Base-by-base conservation (phyloP, 768 basidiomycete genomes). In the Fistulinella prunicolor region DNA sequence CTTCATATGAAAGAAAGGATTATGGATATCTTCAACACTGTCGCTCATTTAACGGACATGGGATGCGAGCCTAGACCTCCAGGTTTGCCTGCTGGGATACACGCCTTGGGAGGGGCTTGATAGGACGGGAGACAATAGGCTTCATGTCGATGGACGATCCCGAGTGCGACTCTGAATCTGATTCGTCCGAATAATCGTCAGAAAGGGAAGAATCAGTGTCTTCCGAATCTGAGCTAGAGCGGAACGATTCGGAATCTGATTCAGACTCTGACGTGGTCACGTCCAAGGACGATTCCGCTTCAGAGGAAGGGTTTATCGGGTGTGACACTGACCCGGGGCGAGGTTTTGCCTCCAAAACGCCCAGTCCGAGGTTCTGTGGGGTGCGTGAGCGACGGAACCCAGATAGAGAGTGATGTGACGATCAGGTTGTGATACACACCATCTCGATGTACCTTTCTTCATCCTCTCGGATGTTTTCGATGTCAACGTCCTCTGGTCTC, bases 401-500 rank as follows among this genome's bases (percentile, higher is more conserved):
- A 14, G 22, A n/a, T 19, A 8, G 13, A n/a, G n/a, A n/a, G n/a
- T n/a, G n/a, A 14, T 32, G 13, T 32, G 30, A 14, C 9, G 30
- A 32, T n/a, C n/a, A n/a, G n/a, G n/a, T n/a, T n/a, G n/a, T 38
- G 37, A 16, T 23, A 47, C 51, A 58, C 68, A 81, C 84, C 83
- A 86, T 86, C 62, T 86, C 78, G 54, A 88, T 82, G 59, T 84
- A 79, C 49, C 66, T 73, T 1, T 70, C 72, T 42, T 70, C 71
- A n/a, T 68, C 69, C 19, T 68, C 71, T 7, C 69, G 66, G 20
- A 88, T 55, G 47, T 83, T 73, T 63, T 89, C 87, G 34, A 89
- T 86, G 57, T 88, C 80, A n/a, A 88, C 69, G 55, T 80, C 83
- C 16, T 63, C 59, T 1, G 82, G 83, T 49, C 82, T 74, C 34